Evolutionary conservation across 2,329 filamentous ascomycete genomes (phyloP).

Genomic region (Meredithiella fracta): DNA sequence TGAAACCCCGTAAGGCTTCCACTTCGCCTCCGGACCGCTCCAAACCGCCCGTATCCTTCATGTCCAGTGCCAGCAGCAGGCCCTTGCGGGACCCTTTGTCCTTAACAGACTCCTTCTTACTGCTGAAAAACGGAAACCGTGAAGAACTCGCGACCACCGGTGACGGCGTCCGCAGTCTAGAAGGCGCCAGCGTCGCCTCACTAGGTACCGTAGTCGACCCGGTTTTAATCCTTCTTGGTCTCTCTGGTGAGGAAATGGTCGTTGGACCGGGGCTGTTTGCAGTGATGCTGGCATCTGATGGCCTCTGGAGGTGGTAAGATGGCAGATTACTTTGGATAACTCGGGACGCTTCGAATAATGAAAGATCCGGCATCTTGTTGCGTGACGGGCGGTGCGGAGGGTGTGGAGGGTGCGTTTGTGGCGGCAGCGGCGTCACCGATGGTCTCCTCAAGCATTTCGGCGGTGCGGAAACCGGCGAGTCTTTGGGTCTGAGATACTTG

Average conservation of each 20-base stretch:
- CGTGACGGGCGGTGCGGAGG: constrained; percentile 49
- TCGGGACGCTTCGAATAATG: constrained; percentile 31
- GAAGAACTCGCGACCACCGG: constrained; percentile 39
- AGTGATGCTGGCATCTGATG: constrained; percentile 23
- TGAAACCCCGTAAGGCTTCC: constrained; percentile 30
- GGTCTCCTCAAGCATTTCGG: not conserved
- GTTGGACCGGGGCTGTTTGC: constrained; percentile 18
- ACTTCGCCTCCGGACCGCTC: constrained; percentile 44
- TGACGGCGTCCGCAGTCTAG: constrained; percentile 30
- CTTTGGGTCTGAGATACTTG: constrained; percentile 32
- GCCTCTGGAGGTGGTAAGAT: constrained; percentile 31
- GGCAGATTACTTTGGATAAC: constrained; percentile 48
- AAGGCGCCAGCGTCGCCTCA: constrained; percentile 12
- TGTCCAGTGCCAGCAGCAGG: constrained; percentile 87
- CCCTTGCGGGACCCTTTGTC: constrained; percentile 49
- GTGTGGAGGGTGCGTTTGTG: constrained; percentile 5
- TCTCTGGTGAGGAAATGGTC: constrained; percentile 2
- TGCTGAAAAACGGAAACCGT: constrained; percentile 64
- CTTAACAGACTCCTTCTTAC: constrained; percentile 44
- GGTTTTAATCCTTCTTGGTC: not conserved
- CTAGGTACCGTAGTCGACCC: not conserved
- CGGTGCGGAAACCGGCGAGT: constrained; percentile 39
- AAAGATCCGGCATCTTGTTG: constrained; percentile 49
- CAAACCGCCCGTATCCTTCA: constrained; percentile 62
- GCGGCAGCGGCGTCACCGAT: not conserved